These are phyloP conservation scores for Pseudozyma tsukubaensis DNA, from an alignment of 1,284 basidiomycete genomes.

Conservation along the genomic window DNA sequence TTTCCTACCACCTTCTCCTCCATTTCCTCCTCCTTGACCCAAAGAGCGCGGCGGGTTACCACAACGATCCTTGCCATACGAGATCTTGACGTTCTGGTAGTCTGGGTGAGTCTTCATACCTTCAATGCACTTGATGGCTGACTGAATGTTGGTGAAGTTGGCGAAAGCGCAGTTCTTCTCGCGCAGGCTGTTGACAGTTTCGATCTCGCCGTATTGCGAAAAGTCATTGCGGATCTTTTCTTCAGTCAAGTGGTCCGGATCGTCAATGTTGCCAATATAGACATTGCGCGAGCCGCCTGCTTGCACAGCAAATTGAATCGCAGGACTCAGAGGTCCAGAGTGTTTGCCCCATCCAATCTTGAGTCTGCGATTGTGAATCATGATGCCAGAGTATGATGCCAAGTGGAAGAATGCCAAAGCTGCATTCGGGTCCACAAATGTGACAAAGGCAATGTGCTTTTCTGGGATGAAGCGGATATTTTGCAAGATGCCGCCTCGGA, in stretches of 20 bases:
- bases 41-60: conserved; percentile 62
- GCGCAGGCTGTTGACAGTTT: conserved; percentile 65
- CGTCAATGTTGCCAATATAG: conserved; percentile 67
- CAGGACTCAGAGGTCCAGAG: conserved; percentile 65
- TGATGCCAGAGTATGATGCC: conserved; percentile 64
- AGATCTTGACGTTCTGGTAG: conserved; percentile 64
- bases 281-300: conserved; percentile 67
- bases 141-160: conserved; percentile 68
- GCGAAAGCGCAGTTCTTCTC: conserved; percentile 68
- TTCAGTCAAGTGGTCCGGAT: conserved; percentile 59
- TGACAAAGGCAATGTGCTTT: conserved; percentile 68
- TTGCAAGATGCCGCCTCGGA: conserved; percentile 67
- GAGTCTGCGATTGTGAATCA: conserved; percentile 66
- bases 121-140: conserved; percentile 68
- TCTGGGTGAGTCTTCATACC: conserved; percentile 67
- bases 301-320: conserved; percentile 67
- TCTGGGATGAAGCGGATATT: conserved; percentile 66
- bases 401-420: conserved; percentile 67
- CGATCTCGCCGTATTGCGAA: conserved; percentile 65
- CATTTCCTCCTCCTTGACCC: conserved; percentile 18
- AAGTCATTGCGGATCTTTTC: conserved; percentile 66
- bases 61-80: conserved; percentile 67
- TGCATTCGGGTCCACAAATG: conserved; percentile 66
- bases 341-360: conserved; percentile 69
- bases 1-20: conserved; percentile 26